Evolutionary conservation across 257 asterid species (phyloP), one percentile per base, ranked within the genome.

Genomic region (Gentiana macrophylla): DNA sequence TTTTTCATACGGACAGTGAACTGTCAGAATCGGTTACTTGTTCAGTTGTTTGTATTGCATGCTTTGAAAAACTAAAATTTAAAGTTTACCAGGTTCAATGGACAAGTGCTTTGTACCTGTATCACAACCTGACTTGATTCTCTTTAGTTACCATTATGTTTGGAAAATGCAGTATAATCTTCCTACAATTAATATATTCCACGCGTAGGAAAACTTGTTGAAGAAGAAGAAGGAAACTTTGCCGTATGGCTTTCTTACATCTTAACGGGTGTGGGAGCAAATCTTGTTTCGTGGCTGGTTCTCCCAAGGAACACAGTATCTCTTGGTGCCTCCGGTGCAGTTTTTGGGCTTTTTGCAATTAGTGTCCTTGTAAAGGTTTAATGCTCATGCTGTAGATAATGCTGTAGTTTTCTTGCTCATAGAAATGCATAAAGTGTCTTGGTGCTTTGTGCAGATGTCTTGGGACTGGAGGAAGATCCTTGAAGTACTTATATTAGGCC

Each of bases 391-490:
- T 35, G 33, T 57, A 33, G 33, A 50, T 4, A 38, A 6, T 32
- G 8, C 24, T 32, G 1, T 13, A 11, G 44, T 32, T 55, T 35
- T 11, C 60, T 4, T 38, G 24, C 24, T 55, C 35, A 24, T 32
- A 46, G 32, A 33, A 45, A 35, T 47, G 59, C 33, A 45, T 50
- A 61, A 36, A 58, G 47, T 56, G 2, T 34, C 65, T 56, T 62
- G 56, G 36, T 64, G 51, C 45, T 70, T 2, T 9, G 50, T 65
- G 57, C 69, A 91, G 98, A 87, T 91, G 90, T 87, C 98, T 37
- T 91, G 94, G 94, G 95, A 91, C 77, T 91, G 97, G 98, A 84
- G 97, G 70, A 91, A 87, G 90, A 91, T 91, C 49, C 95, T 92
- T 34, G 97, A 92, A 79, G 93, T 83, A 43, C 93, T 92, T 67